Base-by-base conservation (phyloP, 495 filamentous ascomycete species). In the Trichoderma erinaceum region DNA sequence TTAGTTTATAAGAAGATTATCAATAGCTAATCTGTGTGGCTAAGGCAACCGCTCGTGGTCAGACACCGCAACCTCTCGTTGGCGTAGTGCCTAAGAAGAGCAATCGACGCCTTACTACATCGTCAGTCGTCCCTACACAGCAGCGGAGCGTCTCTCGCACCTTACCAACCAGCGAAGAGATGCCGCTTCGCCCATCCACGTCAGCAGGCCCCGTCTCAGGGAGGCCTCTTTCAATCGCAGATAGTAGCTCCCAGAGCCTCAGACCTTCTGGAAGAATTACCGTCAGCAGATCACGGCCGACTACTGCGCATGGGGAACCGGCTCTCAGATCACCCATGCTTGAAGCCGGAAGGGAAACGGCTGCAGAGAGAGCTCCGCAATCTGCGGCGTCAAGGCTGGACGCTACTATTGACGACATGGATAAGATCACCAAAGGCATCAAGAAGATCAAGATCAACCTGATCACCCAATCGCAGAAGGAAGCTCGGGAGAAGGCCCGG, bases 381-480 rank as follows among this genome's bases (percentile, higher is more conserved):
- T 25, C 56, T 61, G 23, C 56, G 29, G 56, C n/a, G 11, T 12
- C 56, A 61, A 61, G 56, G 56, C 8, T 70, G 32, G 73, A 74
- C 16, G 38, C 68, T 65, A 58, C 65, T 38, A 70, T 73, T 68
- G 71, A 78, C 68, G 68, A 82, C 76, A 74, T 93, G 25, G 89
- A 93, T 64, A 79, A 77, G 25, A 77, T 95, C 41, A 83, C 89
- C 0, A 80, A 82, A n/a, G 86, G 86, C 15, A 82, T 94, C 75
- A 88, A 88, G 71, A 90, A 87, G 70, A 87, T 96, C 70, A 93
- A 89, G 71, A 80, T 96, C 63, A 91, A 87, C 56, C 80, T 94
- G 50, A 81, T 90, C 0, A 86, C 89, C 0, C 86, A 88, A 29
- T 87, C 92, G 68, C 88, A 91, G 72, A 83, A 88, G 67, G 89